Conservation (phyloP, 345 rosid species). For the Lagerstroemia speciosa region DNA sequence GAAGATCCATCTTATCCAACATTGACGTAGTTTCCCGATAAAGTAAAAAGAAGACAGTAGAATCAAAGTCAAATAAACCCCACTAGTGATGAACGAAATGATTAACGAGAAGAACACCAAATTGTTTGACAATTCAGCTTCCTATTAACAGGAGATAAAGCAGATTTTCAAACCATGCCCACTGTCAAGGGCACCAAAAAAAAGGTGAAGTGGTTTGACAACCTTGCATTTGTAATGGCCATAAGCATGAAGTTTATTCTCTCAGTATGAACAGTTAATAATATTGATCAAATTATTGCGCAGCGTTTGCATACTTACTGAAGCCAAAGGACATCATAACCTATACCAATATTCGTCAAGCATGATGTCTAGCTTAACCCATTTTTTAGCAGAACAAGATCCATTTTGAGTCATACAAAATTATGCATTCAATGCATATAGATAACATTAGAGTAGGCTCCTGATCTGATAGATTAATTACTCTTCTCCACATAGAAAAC, state of each 20-base stretch:
- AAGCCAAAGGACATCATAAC: not conserved
- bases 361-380: not conserved
- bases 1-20: slow-evolving; percentile 92
- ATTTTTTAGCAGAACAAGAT: not conserved
- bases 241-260: not conserved
- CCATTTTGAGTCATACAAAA: not conserved
- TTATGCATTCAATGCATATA: no score
- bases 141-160: not conserved
- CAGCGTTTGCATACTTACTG: not conserved
- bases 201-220: not conserved
- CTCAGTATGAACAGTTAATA: not conserved
- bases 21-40: slow-evolving; percentile 43
- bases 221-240: not conserved
- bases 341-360: not conserved
- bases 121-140: not conserved
- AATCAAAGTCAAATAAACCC: not conserved
- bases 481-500: not conserved
- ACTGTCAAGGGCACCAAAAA: not conserved
- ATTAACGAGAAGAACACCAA: no score
- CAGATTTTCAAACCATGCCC: not conserved
- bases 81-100: no score
- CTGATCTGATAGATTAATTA: not conserved
- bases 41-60: not conserved
- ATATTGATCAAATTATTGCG: not conserved
- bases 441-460: not conserved